Conservation (phyloP, 1,284 basidiomycete genomes). For the Thecaphora frezii region DNA sequence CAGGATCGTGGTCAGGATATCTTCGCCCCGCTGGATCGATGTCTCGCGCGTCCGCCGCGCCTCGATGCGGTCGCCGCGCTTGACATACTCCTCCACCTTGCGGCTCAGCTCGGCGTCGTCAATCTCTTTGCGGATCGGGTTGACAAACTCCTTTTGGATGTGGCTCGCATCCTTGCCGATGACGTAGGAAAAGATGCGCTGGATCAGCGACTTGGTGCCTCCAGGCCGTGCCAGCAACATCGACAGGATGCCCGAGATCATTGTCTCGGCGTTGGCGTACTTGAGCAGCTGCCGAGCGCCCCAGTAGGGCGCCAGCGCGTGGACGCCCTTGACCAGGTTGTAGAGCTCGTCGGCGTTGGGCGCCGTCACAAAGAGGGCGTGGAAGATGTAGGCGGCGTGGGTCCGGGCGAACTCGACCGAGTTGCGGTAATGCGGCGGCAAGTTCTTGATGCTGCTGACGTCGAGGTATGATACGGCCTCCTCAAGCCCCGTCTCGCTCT, state of each 20-base stretch:
- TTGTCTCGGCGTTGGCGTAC: conserved; percentile 52
- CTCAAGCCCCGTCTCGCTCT: conserved; percentile 54
- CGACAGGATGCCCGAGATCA: conserved; percentile 52
- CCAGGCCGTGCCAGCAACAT: conserved; percentile 54
- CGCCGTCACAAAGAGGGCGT: conserved; percentile 50
- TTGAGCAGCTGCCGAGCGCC: conserved; percentile 55
- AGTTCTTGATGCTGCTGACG: conserved; percentile 47
- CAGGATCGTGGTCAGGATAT: conserved; percentile 54
- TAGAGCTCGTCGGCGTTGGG: conserved; percentile 51
- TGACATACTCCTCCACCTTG: conserved; percentile 54
- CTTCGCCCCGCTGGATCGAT: conserved; percentile 44
- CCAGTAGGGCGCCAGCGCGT: conserved; percentile 57
- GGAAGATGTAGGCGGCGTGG: conserved; percentile 50
- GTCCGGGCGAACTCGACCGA: conserved; percentile 53
- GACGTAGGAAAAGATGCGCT: conserved; percentile 50
- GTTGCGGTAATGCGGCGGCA: conserved; percentile 50
- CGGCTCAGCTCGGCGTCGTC: conserved; percentile 44
- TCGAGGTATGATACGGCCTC: conserved; percentile 45
- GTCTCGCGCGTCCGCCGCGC: conserved; percentile 30
- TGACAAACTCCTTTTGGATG: conserved; percentile 52
- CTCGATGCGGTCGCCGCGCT: conserved; percentile 47
- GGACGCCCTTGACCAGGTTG: conserved; percentile 51
- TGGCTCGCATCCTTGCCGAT: conserved; percentile 42
- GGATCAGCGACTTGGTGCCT: conserved; percentile 56
- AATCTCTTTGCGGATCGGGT: conserved; percentile 49